These are phyloP conservation scores for Diaporthe amygdali DNA, from an alignment of 2,329 filamentous ascomycete species.

Conservation along the genomic window DNA sequence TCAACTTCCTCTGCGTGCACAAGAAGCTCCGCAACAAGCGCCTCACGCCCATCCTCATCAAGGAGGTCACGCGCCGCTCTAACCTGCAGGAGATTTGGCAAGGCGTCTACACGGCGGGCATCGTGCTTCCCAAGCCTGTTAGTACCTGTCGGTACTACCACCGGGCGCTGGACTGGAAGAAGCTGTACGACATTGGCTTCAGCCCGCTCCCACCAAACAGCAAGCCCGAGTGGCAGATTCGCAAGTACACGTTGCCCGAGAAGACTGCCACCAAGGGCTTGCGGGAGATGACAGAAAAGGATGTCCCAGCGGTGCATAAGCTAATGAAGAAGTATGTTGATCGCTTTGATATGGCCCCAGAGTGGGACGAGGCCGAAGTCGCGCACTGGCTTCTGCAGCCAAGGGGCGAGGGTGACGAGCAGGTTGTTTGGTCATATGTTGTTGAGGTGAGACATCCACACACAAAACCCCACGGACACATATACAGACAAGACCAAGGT, in stretches of 20 bases:
- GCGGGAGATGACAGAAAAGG: slow-evolving; percentile 78
- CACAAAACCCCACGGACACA: neutral
- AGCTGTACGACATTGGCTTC: slow-evolving; percentile 94
- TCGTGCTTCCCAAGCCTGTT: slow-evolving; percentile 88
- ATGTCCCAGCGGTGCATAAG: slow-evolving; percentile 76
- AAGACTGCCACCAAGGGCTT: slow-evolving; percentile 75
- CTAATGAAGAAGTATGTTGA: slow-evolving; percentile 79
- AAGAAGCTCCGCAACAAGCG: slow-evolving; percentile 96
- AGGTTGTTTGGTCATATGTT: slow-evolving; percentile 93
- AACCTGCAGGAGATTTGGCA: slow-evolving; percentile 89
- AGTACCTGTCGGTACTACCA: slow-evolving; percentile 96
- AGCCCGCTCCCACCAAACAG: slow-evolving; percentile 83
- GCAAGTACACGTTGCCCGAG: slow-evolving; percentile 83
- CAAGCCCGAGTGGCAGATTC: slow-evolving; percentile 84
- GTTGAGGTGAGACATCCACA: slow-evolving; percentile 65
- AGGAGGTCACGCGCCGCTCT: slow-evolving; percentile 93
- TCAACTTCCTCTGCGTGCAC: slow-evolving; percentile 98
- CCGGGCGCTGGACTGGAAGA: slow-evolving; percentile 92
- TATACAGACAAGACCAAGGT: neutral
- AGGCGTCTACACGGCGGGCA: slow-evolving; percentile 93
- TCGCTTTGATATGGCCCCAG: slow-evolving; percentile 83
- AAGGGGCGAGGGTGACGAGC: slow-evolving; percentile 67
- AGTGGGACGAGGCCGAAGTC: slow-evolving; percentile 80
- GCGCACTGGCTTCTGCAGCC: slow-evolving; percentile 87
- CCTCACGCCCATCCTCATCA: slow-evolving; percentile 92